A percentile compares a stretch with the other conserved stretches of the same genome.
These are phyloP conservation scores for Beverwykella pulmonaria DNA, from an alignment of 495 filamentous ascomycete species.

Conservation along the genomic window DNA sequence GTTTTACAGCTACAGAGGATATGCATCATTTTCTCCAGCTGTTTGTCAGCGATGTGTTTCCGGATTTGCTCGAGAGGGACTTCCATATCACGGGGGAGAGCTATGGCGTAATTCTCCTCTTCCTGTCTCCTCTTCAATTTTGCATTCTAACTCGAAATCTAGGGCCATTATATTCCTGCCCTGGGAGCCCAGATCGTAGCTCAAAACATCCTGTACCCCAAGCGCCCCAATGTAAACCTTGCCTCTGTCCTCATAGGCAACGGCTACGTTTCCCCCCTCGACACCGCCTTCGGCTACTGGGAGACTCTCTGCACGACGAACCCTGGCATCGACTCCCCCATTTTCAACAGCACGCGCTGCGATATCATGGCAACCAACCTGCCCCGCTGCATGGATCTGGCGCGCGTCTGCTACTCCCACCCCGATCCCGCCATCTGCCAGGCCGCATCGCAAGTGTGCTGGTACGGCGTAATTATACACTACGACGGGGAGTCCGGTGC, in stretches of 20 bases:
- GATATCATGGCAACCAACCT: constrained; percentile 51
- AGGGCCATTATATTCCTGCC: constrained; percentile 49
- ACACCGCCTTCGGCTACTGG: constrained; percentile 49
- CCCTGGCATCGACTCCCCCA: constrained; percentile 44
- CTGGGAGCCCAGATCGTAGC: constrained; percentile 46
- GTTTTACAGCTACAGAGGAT: constrained; percentile 40
- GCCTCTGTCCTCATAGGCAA: constrained; percentile 50
- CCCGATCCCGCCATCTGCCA: constrained; percentile 45
- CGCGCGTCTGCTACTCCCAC: constrained; percentile 39
- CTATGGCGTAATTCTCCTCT: constrained; percentile 15
- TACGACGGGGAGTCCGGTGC: constrained; percentile 48
- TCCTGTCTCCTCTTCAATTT: background rate
- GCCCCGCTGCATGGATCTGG: constrained; percentile 50
- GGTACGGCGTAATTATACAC: constrained; percentile 43
- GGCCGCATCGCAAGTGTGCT: constrained; percentile 44
- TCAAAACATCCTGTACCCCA: constrained; percentile 46
- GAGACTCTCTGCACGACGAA: constrained; percentile 53
- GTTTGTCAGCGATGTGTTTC: constrained; percentile 50
- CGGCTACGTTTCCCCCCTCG: constrained; percentile 45
- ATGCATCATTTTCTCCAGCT: constrained; percentile 51
- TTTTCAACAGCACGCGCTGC: constrained; percentile 52
- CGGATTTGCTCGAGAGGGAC: constrained; percentile 36
- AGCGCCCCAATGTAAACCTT: constrained; percentile 39
- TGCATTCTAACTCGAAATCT: background rate
- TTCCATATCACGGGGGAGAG: constrained; percentile 40